Conservation (phyloP, 352 stramenopile genomes). For the Thalassiosira livingstoniorum region DNA sequence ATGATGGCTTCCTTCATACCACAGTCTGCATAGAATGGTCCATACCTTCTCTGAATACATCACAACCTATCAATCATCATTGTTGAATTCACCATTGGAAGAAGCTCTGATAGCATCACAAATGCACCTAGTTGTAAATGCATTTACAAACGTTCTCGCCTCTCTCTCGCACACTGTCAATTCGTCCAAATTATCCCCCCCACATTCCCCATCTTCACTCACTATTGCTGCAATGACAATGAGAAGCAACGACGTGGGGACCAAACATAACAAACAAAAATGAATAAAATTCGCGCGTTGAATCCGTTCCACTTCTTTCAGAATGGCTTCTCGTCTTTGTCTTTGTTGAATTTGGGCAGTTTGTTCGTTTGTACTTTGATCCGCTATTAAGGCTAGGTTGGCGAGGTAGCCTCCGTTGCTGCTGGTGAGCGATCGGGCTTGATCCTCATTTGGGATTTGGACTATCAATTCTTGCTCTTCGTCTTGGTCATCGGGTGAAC, state of each 20-base stretch:
- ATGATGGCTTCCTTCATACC: no score
- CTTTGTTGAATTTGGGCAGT: neutral
- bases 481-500: constrained; percentile 14
- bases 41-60: no score
- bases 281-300: constrained; percentile 81
- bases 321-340: constrained; percentile 40
- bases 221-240: constrained; percentile 80
- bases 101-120: constrained; percentile 76
- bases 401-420: constrained; percentile 17
- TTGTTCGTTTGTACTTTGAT: neutral
- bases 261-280: constrained; percentile 79
- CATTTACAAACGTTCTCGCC: constrained; percentile 81
- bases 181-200: constrained; percentile 31
- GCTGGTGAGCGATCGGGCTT: constrained; percentile 8
- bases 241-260: constrained; percentile 77
- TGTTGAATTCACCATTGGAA: no score
- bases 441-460: constrained; percentile 29
- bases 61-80: no score
- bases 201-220: constrained; percentile 68
- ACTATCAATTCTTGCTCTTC: constrained; percentile 55
- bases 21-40: no score
- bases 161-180: constrained; percentile 70
- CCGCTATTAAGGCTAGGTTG: constrained; percentile 4
- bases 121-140: constrained; percentile 83
- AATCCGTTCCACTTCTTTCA: constrained; percentile 60